Evolutionary conservation across 306 rosid species (phyloP), one percentile per base, ranked within the genome.

Genomic region (Astragalus glycyphyllos): DNA sequence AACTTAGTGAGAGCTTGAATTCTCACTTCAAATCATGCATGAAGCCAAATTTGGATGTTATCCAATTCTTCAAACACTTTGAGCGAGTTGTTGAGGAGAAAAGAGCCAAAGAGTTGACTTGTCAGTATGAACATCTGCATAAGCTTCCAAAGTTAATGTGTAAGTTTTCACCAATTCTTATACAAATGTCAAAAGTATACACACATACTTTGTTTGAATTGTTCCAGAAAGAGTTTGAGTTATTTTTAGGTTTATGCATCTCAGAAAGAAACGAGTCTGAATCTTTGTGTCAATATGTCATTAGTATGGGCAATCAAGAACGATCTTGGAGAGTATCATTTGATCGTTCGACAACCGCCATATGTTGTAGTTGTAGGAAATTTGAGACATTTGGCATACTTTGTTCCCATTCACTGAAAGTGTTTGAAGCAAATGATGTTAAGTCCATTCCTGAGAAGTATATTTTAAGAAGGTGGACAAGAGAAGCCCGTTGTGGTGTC

Each of bases 361-460:
- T 54, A 23, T 54, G 37, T 1, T 50, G 29, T 15, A 50, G 29
- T 50, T 15, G 56, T 50, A 50, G 29, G 6, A 50, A 50, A 3
- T 53, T 20, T 9, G 34, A 53, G 7, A 53, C 34, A 17, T 8
- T 23, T 20, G 58, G 7, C 35, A 53, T 20, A 20, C 35, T 53
- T 53, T 53, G 58, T 0, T 53, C 35, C 3, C 58, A 23, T 53
- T n/a, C 13, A 53, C 23, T 53, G 13, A 9, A 20, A 53, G 58
- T 53, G 42, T 13, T 32, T n/a, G 20, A 58, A 58, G 45, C 45
- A n/a, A 58, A 58, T 58, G 44, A 12, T 58, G 41, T 58, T 6
- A 53, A 20, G 3, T 5, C 13, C 8, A 14, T n/a, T 58, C 11
- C 6, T n/a, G 6, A 58, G 5, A 13, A 58, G 23, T 32, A 32